Conservation (phyloP, 2,329 filamentous ascomycete species). For the Ustilaginoidea virens region DNA sequence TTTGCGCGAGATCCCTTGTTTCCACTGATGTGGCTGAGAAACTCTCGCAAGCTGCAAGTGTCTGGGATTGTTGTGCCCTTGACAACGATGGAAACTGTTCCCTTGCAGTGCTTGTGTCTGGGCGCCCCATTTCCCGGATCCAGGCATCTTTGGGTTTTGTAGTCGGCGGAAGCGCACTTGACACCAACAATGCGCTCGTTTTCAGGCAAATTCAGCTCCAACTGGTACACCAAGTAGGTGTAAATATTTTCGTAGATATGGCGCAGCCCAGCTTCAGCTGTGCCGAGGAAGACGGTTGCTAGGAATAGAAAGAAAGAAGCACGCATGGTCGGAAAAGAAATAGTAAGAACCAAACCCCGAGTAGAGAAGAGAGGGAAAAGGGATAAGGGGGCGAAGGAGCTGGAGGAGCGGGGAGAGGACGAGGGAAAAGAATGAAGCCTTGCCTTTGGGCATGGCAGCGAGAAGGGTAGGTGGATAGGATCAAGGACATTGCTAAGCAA, state of each 20-base stretch:
- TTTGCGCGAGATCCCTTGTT: not conserved
- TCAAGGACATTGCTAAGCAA: too few relatives aligned
- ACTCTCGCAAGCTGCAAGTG: slow-evolving; percentile 1
- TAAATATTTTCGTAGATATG: not conserved
- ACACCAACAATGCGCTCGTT: not conserved
- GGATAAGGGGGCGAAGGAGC: not conserved
- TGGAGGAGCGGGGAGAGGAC: too few relatives aligned
- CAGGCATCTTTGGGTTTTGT: not conserved
- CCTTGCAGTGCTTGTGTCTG: slow-evolving; percentile 1
- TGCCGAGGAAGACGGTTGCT: not conserved
- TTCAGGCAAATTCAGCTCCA: not conserved
- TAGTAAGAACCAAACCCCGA: not conserved
- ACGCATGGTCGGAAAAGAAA: not conserved
- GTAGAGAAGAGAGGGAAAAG: not conserved
- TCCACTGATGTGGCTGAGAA: slow-evolving; percentile 1
- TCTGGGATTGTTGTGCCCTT: not conserved
- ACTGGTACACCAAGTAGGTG: not conserved
- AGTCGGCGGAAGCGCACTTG: slow-evolving; percentile 1
- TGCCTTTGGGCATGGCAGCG: too few relatives aligned
- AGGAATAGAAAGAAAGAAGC: not conserved
- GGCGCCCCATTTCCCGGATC: not conserved
- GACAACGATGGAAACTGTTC: slow-evolving; percentile 1
- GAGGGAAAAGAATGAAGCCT: too few relatives aligned
- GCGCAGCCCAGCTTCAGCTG: not conserved
- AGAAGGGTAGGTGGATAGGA: too few relatives aligned